phyloP scores from a whole-genome alignment of 306 rosid genomes.

The Luffa aegyptiaca region DNA sequence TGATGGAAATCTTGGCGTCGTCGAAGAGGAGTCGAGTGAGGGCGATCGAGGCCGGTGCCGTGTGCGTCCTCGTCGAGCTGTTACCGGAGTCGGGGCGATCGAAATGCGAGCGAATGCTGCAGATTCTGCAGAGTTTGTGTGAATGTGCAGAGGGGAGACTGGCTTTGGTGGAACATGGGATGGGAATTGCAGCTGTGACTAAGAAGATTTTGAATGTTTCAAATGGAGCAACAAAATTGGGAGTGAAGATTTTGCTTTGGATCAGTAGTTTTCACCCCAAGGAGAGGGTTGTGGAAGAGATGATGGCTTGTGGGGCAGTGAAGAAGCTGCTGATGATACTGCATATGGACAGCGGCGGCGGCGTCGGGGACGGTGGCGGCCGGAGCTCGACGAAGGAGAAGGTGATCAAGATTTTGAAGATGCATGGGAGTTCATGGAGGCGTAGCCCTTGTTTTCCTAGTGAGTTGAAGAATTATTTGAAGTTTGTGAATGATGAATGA shows the following conservation, averaged over 20 bases:
- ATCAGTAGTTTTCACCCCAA: constrained; percentile 26
- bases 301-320: constrained; percentile 40
- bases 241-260: constrained; percentile 33
- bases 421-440: constrained; percentile 39
- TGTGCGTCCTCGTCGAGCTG: constrained; percentile 36
- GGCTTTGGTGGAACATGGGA: constrained; percentile 39
- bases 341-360: constrained; percentile 22
- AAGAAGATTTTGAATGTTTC: constrained; percentile 31
- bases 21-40: constrained; percentile 30
- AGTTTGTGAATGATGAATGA: constrained; percentile 7
- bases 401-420: constrained; percentile 33
- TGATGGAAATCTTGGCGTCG: constrained; percentile 19
- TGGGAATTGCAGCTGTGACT: constrained; percentile 31
- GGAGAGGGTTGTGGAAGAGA: constrained; percentile 37
- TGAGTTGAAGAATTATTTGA: constrained; percentile 25
- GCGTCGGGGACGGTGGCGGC: not conserved
- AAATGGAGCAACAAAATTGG: constrained; percentile 23
- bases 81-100: constrained; percentile 28
- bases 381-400: constrained; percentile 24
- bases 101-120: constrained; percentile 29
- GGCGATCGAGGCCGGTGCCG: constrained; percentile 47
- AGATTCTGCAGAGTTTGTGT: constrained; percentile 24
- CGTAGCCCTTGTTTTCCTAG: constrained; percentile 34
- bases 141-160: constrained; percentile 45
- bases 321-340: constrained; percentile 35